Evolutionary conservation across 148 eudicot species (phyloP).

Genomic region (Gaultheria prostrata): DNA sequence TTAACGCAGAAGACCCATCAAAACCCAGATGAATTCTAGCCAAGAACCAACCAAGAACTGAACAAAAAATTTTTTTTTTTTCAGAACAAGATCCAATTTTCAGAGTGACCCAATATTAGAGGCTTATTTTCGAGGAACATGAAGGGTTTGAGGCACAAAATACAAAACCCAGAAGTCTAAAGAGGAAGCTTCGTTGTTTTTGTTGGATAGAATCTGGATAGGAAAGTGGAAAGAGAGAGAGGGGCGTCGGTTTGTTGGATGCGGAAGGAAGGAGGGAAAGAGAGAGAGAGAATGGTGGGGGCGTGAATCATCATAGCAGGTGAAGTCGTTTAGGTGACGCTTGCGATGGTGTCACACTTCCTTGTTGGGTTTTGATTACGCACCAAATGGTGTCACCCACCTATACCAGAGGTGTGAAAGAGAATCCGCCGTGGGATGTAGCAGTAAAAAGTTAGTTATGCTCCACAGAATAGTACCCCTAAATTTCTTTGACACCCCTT

Average conservation of each 20-base stretch:
- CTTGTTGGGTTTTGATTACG: constrained; percentile 17
- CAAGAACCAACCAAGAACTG: not conserved
- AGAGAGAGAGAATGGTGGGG: not conserved
- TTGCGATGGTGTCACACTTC: constrained; percentile 24
- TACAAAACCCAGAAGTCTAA: not conserved
- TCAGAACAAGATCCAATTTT: not conserved
- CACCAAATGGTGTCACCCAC: constrained; percentile 14
- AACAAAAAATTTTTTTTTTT: not conserved
- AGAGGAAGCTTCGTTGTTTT: constrained; percentile 14
- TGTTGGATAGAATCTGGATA: constrained; percentile 9
- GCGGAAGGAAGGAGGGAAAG: not conserved
- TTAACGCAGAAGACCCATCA: not conserved
- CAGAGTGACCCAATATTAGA: not conserved
- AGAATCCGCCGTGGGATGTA: not conserved
- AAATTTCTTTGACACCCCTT: too few relatives aligned
- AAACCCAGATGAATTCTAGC: constrained; percentile 6
- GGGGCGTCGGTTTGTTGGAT: not conserved
- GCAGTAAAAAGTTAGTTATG: too few relatives aligned
- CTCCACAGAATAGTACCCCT: too few relatives aligned
- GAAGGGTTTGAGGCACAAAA: not conserved
- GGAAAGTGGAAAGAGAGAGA: not conserved
- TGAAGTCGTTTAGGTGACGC: constrained; percentile 31
- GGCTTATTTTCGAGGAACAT: not conserved
- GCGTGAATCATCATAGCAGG: not conserved
- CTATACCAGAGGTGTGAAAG: not conserved